These are phyloP conservation scores for Lentinula novae-zelandiae DNA, from an alignment of 1,284 basidiomycete species.

Conservation along the genomic window DNA sequence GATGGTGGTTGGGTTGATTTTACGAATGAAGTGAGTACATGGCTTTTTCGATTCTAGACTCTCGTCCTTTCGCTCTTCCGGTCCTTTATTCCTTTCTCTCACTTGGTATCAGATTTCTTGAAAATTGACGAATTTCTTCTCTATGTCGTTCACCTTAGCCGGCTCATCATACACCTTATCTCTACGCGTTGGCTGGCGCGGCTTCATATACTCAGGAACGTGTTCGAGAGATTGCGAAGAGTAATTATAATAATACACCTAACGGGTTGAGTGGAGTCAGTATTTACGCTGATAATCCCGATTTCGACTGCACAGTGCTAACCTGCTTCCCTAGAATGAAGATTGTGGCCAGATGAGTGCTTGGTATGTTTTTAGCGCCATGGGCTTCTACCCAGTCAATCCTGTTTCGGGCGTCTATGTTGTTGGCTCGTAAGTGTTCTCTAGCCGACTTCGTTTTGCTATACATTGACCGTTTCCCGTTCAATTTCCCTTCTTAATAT, in stretches of 20 bases:
- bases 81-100: not conserved
- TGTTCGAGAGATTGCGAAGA: conserved; percentile 61
- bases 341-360: conserved; percentile 90
- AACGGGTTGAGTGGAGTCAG: conserved; percentile 67
- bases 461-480: not conserved
- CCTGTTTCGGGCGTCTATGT: conserved; percentile 73
- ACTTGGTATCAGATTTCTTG: not conserved
- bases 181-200: conserved; percentile 70
- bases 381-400: conserved; percentile 87
- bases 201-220: conserved; percentile 68
- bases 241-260: conserved; percentile 66
- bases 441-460: not conserved
- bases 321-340: conserved; percentile 55
- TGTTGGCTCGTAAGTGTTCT: conserved; percentile 56
- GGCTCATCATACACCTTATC: conserved; percentile 80
- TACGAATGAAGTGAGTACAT: conserved; percentile 63
- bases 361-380: conserved; percentile 79
- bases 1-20: conserved; percentile 80
- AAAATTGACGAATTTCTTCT: not conserved
- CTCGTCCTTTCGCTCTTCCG: too few species aligned
- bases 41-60: conserved; percentile 3
- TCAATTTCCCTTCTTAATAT: not conserved
- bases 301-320: not conserved
- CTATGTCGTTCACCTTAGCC: conserved; percentile 37
- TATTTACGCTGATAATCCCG: not conserved